Conservation (phyloP, 495 filamentous ascomycete species). For the Friedmanniomyces simplex region DNA sequence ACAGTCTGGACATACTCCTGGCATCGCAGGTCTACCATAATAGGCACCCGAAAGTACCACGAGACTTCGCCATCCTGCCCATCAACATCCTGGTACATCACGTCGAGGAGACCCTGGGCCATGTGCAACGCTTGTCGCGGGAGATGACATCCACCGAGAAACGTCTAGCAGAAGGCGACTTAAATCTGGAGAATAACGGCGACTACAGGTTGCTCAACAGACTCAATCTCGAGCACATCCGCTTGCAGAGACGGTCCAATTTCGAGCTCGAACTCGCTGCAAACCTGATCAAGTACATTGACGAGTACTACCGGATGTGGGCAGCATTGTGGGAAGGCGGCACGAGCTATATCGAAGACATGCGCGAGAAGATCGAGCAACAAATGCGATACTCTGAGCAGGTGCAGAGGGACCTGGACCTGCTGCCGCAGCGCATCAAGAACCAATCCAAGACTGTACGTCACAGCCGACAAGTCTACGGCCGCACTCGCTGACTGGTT, state of each 20-base stretch:
- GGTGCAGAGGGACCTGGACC: constrained; percentile 16
- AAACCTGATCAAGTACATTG: constrained; percentile 20
- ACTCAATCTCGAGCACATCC: constrained; percentile 19
- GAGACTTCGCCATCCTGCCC: constrained; percentile 20
- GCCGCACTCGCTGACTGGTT: background rate
- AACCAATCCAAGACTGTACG: constrained; percentile 21
- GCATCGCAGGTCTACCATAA: constrained; percentile 13
- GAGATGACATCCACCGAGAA: constrained; percentile 20
- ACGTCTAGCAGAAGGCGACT: constrained; percentile 20
- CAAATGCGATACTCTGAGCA: constrained; percentile 21
- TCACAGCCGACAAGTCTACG: background rate
- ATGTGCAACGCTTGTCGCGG: constrained; percentile 10
- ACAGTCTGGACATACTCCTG: constrained; percentile 12
- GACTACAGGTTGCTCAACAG: constrained; percentile 24
- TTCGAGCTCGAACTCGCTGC: constrained; percentile 21
- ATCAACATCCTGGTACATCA: constrained; percentile 17
- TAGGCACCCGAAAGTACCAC: constrained; percentile 18
- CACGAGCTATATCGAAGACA: constrained; percentile 21
- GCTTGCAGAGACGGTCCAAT: constrained; percentile 17
- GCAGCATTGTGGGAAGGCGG: constrained; percentile 17
- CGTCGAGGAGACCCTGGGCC: constrained; percentile 15
- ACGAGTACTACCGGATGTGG: constrained; percentile 19
- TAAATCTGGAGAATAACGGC: constrained; percentile 17
- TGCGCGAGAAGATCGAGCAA: constrained; percentile 23
- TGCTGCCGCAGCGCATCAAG: constrained; percentile 20